Base-by-base conservation (phyloP, 2,329 filamentous ascomycete genomes). In the Colletotrichum theobromicola region DNA sequence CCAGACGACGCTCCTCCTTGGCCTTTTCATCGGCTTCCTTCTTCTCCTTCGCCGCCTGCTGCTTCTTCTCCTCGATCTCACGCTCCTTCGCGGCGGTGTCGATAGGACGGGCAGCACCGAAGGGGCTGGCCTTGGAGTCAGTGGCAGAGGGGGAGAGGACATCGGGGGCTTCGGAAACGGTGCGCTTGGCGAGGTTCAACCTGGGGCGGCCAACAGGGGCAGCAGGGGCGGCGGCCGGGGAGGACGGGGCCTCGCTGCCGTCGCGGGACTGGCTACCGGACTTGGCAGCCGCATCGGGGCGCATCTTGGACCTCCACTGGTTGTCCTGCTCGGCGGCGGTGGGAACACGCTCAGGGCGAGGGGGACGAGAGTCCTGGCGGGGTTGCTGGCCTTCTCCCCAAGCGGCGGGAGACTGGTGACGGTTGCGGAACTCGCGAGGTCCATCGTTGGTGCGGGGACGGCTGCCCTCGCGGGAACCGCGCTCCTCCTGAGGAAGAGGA, bases 251-350 rank as follows among this genome's bases (percentile, higher is more conserved):
- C 78, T 93, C 92, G 82, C 93, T 95, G 74, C 91, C 90, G 75
- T 97, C 94, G 67, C 93, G 93, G 46, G 93, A 93, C 74, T 91
- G 88, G 50, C 89, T 90, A 26, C 93, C 90, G 15, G 93, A 92
- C 83, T 71, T 72, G 68, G 91, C 91, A 4, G 89, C 83, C 42
- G 89, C 85, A 80, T 97, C 96, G n/a, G 96, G 95, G 78, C 92
- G 94, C 96, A 98, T 98, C 84, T 91, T 94, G 78, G 90, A 89
- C 80, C 97, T 94, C 97, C 97, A 99, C 85, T 98, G 93, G 86
- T 93, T 97, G 83, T 98, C 97, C 81, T 94, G 91, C 75, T 99
- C 97, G 64, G 97, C 94, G 53, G 97, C 97, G 71, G 94, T 98
- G 26, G 94, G 94, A 65, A 89, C 89, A 79, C 94, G 91, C 82